Conservation (phyloP, 1,284 basidiomycete species). For the Boletus holoroseus region DNA sequence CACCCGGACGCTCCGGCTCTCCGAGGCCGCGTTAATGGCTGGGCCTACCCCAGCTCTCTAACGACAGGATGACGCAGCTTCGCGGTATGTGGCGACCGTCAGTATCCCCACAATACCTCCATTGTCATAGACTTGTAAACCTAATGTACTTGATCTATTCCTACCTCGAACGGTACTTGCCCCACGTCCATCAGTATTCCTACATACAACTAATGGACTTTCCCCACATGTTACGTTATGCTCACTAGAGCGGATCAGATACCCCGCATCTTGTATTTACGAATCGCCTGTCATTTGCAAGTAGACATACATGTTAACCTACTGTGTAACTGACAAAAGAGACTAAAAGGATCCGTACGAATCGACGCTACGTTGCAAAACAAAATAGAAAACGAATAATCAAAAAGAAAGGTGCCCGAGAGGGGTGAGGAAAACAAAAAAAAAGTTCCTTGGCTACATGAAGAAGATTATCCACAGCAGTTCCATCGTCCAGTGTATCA, state of each 20-base stretch:
- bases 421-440: background rate
- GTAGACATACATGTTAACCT: slow-evolving; percentile 6
- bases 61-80: background rate
- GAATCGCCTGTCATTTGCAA: slow-evolving; percentile 8
- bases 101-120: no score
- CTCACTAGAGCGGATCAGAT: background rate
- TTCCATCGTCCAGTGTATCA: slow-evolving; percentile 21
- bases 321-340: slow-evolving; percentile 9
- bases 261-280: background rate
- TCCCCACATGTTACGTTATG: slow-evolving; percentile 4
- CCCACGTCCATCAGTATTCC: background rate
- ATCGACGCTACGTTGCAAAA: slow-evolving; percentile 24
- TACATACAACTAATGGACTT: no score
- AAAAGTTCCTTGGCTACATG: slow-evolving; percentile 23
- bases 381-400: slow-evolving; percentile 35
- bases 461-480: slow-evolving; percentile 29
- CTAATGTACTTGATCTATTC: background rate
- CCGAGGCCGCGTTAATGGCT: background rate
- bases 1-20: background rate
- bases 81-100: background rate
- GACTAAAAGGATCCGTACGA: slow-evolving; percentile 27
- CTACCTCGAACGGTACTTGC: background rate
- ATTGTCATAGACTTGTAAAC: background rate
- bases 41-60: background rate
- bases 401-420: slow-evolving; percentile 8